phyloP scores from a whole-genome alignment of 805 yeast genomes.

The Yarrowia alimentaria region DNA sequence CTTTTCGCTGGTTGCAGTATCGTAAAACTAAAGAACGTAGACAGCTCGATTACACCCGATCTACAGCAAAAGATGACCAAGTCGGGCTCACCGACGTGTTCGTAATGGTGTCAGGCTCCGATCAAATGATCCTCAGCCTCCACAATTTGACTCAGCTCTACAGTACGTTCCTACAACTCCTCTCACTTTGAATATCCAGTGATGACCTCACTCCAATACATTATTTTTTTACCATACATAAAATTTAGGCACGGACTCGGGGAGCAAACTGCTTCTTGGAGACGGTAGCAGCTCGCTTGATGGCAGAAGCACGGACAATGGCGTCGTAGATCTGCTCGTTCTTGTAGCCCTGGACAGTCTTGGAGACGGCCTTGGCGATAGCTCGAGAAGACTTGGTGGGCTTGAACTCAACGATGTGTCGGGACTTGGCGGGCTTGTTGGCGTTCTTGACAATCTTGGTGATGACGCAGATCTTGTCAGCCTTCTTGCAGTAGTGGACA shows the following conservation, averaged over 20 bases:
- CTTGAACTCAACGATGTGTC: slow-evolving; percentile 44
- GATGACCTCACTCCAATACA: slow-evolving; percentile 6
- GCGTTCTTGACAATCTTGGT: slow-evolving; percentile 48
- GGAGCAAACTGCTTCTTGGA: slow-evolving; percentile 41
- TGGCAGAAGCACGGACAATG: slow-evolving; percentile 49
- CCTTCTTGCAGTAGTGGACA: slow-evolving; percentile 40
- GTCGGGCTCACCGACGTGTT: too few relatives aligned
- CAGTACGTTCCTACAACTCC: too few relatives aligned
- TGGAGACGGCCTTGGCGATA: slow-evolving; percentile 48
- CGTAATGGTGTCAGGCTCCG: too few relatives aligned
- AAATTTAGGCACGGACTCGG: slow-evolving; percentile 31
- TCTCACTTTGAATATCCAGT: too few relatives aligned
- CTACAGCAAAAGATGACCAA: too few relatives aligned
- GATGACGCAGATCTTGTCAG: slow-evolving; percentile 45
- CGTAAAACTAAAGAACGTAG: too few relatives aligned
- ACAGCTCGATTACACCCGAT: too few relatives aligned
- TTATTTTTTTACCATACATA: slow-evolving; percentile 7
- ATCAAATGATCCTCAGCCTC: too few relatives aligned
- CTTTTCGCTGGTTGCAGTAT: too few relatives aligned
- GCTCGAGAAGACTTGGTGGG: slow-evolving; percentile 46
- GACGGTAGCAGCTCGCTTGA: slow-evolving; percentile 43
- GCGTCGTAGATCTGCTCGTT: slow-evolving; percentile 51
- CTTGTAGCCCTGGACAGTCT: slow-evolving; percentile 49
- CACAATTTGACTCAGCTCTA: too few relatives aligned
- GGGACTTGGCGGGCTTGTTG: slow-evolving; percentile 49